Evolutionary conservation across 1,284 basidiomycete species (phyloP).

Genomic region (Vanrija humicola): DNA sequence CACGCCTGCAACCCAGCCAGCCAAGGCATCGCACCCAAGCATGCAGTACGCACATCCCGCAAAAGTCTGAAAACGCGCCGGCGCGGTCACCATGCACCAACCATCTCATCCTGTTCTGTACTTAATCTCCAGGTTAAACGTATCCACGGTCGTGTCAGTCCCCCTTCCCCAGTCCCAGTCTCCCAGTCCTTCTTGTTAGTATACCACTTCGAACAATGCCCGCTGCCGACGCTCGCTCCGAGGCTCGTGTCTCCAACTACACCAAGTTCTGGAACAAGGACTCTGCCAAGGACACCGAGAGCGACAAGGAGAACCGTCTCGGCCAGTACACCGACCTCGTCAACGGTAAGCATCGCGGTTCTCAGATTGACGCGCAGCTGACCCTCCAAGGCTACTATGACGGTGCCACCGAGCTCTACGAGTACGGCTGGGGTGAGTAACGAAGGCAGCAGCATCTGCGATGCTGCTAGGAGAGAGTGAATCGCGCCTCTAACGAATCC

Average conservation of each 20-base stretch:
- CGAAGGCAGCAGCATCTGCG: too few relatives aligned
- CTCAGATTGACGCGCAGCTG: slow-evolving; percentile 4
- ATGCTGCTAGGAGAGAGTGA: too few relatives aligned
- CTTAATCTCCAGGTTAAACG: background rate
- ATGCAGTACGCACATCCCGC: background rate
- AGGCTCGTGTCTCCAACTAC: slow-evolving; percentile 82
- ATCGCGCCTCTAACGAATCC: background rate
- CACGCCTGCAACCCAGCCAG: background rate
- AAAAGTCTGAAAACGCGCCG: slow-evolving; percentile 1
- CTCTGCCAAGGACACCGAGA: slow-evolving; percentile 63
- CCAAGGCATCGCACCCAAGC: background rate
- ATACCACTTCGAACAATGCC: slow-evolving; percentile 9
- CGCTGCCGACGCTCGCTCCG: slow-evolving; percentile 67
- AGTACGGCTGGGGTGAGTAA: slow-evolving; percentile 64
- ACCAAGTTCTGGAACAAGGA: slow-evolving; percentile 93
- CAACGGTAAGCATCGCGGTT: slow-evolving; percentile 59
- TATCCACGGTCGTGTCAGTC: background rate
- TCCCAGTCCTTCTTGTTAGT: background rate
- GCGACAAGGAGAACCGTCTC: slow-evolving; percentile 70
- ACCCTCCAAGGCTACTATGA: slow-evolving; percentile 77
- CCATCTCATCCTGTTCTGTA: background rate
- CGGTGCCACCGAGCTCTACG: slow-evolving; percentile 93
- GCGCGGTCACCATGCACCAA: background rate
- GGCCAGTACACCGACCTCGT: slow-evolving; percentile 89
- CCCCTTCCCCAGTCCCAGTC: background rate